Evolutionary conservation across 768 basidiomycete species (phyloP), one percentile per base, ranked within the genome.

Genomic region (Kwoniella bestiolae): DNA sequence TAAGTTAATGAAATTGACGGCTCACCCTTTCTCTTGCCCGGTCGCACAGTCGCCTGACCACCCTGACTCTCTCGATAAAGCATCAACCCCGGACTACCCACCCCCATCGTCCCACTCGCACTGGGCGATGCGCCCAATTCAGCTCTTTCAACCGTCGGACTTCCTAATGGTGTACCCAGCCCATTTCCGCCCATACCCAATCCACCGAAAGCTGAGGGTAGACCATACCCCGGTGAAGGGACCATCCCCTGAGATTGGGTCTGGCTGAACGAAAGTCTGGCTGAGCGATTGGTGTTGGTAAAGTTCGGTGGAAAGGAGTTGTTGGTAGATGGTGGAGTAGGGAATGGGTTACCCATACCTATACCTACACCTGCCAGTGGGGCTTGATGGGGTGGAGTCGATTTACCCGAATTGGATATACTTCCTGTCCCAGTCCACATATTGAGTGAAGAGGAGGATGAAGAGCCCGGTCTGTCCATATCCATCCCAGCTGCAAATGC

Each of bases 401-500:
- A 67, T 57, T 68, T 72, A 32, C 71, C 71, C 1, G 74, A 72
- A 28, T 61, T 69, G 7, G 41, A 41, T 50, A 25, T 23, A 55
- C 55, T 26, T 18, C n/a, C 26, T 31, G 41, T 14, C 14, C 32
- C 29, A 53, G 38, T 34, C 65, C 61, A 58, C 44, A 68, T n/a
- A 47, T 32, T 21, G 0, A 23, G 3, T 28, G 63, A 65, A 23
- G 64, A 65, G 1, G 61, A 63, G 2, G 66, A 67, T 3, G 70
- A 71, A 9, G 71, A 73, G 3, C 41, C 50, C 2, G 71, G 71
- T 25, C 76, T 47, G 49, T 77, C 76, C 76, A 77, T 75, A 59
- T 77, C 76, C 76, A 77, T 77, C 1, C 73, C 76, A 25, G 76
- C 73, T 44, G 76, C 76, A 51, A 77, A 77, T 7, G 76, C 76